Percentiles rank a stretch among this genome's conserved stretches.
phyloP scores from a whole-genome alignment of 2,329 filamentous ascomycete genomes.

The Macrophomina tecta region DNA sequence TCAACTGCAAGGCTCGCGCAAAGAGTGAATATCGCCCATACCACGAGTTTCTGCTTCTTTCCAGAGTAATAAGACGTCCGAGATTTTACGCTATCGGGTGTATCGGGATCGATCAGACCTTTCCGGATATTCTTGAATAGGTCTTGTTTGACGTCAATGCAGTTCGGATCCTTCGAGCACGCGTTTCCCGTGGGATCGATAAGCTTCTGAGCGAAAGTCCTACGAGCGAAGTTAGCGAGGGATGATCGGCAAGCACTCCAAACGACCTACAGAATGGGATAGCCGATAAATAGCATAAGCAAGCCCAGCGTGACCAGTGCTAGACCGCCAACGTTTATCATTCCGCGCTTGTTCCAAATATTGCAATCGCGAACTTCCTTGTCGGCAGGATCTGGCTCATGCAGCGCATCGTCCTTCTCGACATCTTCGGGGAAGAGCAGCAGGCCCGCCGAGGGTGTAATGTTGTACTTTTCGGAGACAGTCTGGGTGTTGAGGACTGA shows the following conservation, averaged over 20 bases:
- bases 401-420: conserved; percentile 74
- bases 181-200: conserved; percentile 43
- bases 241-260: background rate
- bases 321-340: conserved; percentile 69
- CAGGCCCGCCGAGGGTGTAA: conserved; percentile 69
- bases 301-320: conserved; percentile 65
- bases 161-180: conserved; percentile 52
- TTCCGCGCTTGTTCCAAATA: conserved; percentile 68
- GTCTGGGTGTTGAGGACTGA: conserved; percentile 71
- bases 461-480: conserved; percentile 76
- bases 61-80: conserved; percentile 63
- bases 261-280: conserved; percentile 68
- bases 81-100: conserved; percentile 62
- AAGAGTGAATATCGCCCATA: conserved; percentile 36
- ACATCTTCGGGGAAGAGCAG: conserved; percentile 74
- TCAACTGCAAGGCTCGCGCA: too few species aligned
- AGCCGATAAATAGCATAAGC: conserved; percentile 70
- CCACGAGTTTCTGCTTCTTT: conserved; percentile 67
- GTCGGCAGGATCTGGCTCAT: conserved; percentile 72
- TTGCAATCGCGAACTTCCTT: conserved; percentile 67
- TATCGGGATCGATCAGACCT: conserved; percentile 71
- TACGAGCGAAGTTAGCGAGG: conserved; percentile 39
- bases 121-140: conserved; percentile 64
- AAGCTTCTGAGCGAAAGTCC: conserved; percentile 62
- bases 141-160: conserved; percentile 56